These are phyloP conservation scores for Arbutus unedo DNA, from an alignment of 148 eudicot species.

Conservation along the genomic window DNA sequence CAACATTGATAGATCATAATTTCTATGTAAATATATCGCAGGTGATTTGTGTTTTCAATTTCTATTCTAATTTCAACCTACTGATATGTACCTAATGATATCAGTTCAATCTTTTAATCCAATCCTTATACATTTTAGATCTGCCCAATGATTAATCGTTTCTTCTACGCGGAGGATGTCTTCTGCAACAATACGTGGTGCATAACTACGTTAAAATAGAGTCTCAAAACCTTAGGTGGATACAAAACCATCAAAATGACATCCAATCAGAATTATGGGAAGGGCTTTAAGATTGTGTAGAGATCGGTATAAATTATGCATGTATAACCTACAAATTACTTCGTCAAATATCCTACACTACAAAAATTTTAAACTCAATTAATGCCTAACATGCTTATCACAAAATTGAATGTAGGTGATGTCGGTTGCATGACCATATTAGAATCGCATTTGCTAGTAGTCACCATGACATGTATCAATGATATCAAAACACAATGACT, in stretches of 20 bases:
- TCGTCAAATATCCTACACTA: too few relatives aligned
- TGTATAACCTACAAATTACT: not conserved
- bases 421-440: too few relatives aligned
- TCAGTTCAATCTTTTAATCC: too few relatives aligned
- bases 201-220: slow-evolving; percentile 6
- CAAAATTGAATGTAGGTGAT: too few relatives aligned
- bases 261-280: not conserved
- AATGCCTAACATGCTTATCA: too few relatives aligned
- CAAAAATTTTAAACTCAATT: too few relatives aligned
- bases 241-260: not conserved
- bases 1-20: too few relatives aligned
- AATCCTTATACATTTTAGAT: not conserved
- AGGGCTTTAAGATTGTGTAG: not conserved
- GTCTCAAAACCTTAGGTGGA: not conserved
- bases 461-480: too few relatives aligned
- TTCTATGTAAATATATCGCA: too few relatives aligned
- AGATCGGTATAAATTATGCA: not conserved
- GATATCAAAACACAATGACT: too few relatives aligned
- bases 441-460: too few relatives aligned
- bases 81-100: too few relatives aligned
- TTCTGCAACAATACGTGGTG: slow-evolving; percentile 9
- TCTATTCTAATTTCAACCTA: not conserved
- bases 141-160: not conserved
- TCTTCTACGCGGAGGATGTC: not conserved
- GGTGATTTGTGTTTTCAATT: not conserved